Percentiles rank a stretch among this genome's conserved stretches.
phyloP scores from a whole-genome alignment of 2,329 filamentous ascomycete genomes.

The Colletotrichum cordylinicola region DNA sequence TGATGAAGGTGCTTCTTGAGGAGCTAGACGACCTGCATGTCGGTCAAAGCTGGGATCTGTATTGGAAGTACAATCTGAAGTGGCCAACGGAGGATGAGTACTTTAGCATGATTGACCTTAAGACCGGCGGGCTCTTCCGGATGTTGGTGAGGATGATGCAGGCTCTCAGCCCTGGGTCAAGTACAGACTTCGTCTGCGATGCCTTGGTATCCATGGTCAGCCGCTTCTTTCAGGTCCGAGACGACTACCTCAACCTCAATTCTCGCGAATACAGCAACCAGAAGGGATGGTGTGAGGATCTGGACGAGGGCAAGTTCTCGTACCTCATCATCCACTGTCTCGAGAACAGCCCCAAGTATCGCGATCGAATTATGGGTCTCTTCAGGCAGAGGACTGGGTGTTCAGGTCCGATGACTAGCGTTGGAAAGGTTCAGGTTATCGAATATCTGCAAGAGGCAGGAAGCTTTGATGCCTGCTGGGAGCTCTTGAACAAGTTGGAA shows the following conservation, averaged over 20 bases:
- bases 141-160: conserved; percentile 23
- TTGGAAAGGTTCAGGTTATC: not conserved
- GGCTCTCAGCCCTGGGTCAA: not conserved
- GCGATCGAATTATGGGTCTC: not conserved
- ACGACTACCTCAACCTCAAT: conserved; percentile 36
- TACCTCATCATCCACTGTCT: not conserved
- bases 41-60: conserved; percentile 32
- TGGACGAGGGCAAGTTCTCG: conserved; percentile 37
- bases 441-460: not conserved
- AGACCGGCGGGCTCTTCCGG: conserved; percentile 28
- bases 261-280: conserved; percentile 33
- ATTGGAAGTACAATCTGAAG: conserved; percentile 25
- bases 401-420: not conserved
- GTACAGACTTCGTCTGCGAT: not conserved
- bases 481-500: not conserved
- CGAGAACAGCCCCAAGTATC: not conserved
- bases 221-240: conserved; percentile 35
- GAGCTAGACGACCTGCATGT: conserved; percentile 26
- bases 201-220: conserved; percentile 25
- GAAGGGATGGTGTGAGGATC: conserved; percentile 46
- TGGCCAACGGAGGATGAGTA: conserved; percentile 30
- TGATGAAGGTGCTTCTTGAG: conserved; percentile 26
- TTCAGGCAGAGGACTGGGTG: not conserved
- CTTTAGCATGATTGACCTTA: conserved; percentile 30
- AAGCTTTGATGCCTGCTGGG: not conserved